These are phyloP conservation scores for Tephrocybe sp. DNA, from an alignment of 768 basidiomycete genomes.

Conservation along the genomic window DNA sequence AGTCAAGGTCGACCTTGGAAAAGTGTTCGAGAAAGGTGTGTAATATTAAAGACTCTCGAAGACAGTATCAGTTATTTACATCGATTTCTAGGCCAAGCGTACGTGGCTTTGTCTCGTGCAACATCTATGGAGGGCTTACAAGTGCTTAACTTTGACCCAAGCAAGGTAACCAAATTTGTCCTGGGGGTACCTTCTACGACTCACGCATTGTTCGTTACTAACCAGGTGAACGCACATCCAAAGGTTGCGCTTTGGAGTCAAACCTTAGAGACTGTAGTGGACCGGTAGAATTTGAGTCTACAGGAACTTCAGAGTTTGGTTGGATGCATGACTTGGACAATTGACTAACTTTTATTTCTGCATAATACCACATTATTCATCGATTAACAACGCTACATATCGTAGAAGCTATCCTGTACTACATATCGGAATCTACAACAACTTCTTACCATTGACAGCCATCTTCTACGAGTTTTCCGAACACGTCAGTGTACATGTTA, in stretches of 20 bases:
- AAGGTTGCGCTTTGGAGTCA: conserved; percentile 73
- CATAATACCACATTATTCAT: too few species aligned
- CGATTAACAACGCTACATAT: too few species aligned
- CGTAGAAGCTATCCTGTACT: too few species aligned
- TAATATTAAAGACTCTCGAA: neutral
- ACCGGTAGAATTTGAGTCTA: conserved; percentile 11
- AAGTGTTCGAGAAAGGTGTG: conserved; percentile 89
- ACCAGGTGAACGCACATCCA: conserved; percentile 66
- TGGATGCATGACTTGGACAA: too few species aligned
- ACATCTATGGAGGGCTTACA: conserved; percentile 84
- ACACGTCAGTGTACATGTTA: too few species aligned
- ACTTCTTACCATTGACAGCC: too few species aligned
- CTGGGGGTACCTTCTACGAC: neutral
- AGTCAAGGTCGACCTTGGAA: conserved; percentile 90
- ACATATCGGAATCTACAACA: too few species aligned
- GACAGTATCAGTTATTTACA: neutral
- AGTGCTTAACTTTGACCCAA: conserved; percentile 73
- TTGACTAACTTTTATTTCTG: too few species aligned
- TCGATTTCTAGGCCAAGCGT: conserved; percentile 71
- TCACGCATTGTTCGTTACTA: neutral
- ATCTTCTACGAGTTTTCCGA: too few species aligned
- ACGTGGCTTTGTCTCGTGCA: conserved; percentile 87
- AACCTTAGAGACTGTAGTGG: conserved; percentile 52
- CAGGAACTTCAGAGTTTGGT: too few species aligned
- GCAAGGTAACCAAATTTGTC: conserved; percentile 49